Percentiles rank a stretch among this genome's conserved stretches.
These are phyloP conservation scores for Gnomoniopsis sp. DNA, from an alignment of 2,329 filamentous ascomycete species.

Conservation along the genomic window DNA sequence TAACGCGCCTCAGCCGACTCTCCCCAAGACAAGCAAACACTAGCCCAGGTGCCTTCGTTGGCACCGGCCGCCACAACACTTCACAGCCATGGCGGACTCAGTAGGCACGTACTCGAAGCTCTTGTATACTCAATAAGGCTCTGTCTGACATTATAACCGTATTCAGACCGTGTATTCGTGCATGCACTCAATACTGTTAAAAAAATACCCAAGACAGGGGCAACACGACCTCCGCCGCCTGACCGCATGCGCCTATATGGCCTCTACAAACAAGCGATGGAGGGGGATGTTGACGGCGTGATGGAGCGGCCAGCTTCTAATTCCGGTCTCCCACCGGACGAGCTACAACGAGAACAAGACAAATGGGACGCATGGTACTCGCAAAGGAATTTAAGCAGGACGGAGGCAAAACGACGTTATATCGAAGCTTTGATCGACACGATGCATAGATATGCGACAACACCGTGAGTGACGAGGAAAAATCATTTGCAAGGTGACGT, in stretches of 20 bases:
- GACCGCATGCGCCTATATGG: conserved; percentile 93
- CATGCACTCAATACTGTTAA: conserved; percentile 99
- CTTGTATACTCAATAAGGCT: neutral
- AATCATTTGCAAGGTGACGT: neutral
- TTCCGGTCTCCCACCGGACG: conserved; percentile 46
- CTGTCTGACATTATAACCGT: neutral
- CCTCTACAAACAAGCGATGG: conserved; percentile 98
- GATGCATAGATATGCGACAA: conserved; percentile 94
- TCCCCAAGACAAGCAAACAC: conserved; percentile 1
- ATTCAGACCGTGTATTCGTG: conserved; percentile 92
- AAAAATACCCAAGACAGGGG: conserved; percentile 91
- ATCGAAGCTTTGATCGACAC: conserved; percentile 93
- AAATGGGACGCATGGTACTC: conserved; percentile 96
- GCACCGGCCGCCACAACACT: neutral
- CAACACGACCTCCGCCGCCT: conserved; percentile 77
- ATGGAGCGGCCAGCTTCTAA: conserved; percentile 72
- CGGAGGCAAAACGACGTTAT: conserved; percentile 90
- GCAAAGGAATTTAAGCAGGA: conserved; percentile 77
- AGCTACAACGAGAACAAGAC: conserved; percentile 56
- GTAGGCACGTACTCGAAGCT: conserved; percentile 38
- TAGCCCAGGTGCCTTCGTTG: conserved; percentile 10
- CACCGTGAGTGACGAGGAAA: conserved; percentile 51
- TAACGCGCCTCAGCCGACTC: neutral
- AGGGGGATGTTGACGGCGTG: conserved; percentile 91
- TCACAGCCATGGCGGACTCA: conserved; percentile 46